Conservation (phyloP, 2,329 filamentous ascomycete genomes). For the Tympanopsis confertula region DNA sequence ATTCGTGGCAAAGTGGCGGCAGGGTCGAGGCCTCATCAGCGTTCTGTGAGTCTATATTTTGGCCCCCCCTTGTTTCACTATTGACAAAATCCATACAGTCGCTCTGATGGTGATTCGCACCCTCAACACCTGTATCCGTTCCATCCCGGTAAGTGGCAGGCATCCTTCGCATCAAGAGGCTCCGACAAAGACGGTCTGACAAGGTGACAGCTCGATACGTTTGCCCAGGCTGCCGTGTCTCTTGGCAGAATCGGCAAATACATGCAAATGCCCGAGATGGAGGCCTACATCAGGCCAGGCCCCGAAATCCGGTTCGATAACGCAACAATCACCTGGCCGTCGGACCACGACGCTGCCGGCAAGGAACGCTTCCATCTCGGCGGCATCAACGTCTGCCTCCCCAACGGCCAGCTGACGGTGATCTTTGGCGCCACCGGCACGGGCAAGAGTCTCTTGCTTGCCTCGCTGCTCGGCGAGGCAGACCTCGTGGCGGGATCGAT, state of each 20-base stretch:
- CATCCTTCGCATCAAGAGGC: too few species aligned
- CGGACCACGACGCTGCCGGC: too few species aligned
- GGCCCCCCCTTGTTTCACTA: background rate
- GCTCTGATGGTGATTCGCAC: background rate
- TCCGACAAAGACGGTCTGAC: too few species aligned
- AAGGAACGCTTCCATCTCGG: background rate
- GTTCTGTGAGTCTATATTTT: background rate
- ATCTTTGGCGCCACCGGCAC: background rate
- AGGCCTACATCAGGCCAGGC: slow-evolving; percentile 13
- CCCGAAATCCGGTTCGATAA: slow-evolving; percentile 53
- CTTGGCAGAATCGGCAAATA: background rate
- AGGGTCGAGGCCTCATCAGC: slow-evolving; percentile 10
- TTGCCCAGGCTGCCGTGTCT: background rate
- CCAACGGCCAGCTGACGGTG: background rate
- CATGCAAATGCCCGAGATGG: background rate
- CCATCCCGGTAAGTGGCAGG: too few species aligned
- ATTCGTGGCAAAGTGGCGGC: too few species aligned
- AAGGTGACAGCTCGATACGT: too few species aligned
- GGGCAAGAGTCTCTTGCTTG: background rate
- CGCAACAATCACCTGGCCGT: slow-evolving; percentile 59
- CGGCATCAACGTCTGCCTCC: background rate
- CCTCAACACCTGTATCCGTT: too few species aligned
- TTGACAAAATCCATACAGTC: background rate
- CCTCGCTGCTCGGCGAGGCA: background rate
- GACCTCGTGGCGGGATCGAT: slow-evolving; percentile 5